Evolutionary conservation across 768 basidiomycete species (phyloP), one percentile per base, ranked within the genome.

Genomic region (Tricholoma sp.): DNA sequence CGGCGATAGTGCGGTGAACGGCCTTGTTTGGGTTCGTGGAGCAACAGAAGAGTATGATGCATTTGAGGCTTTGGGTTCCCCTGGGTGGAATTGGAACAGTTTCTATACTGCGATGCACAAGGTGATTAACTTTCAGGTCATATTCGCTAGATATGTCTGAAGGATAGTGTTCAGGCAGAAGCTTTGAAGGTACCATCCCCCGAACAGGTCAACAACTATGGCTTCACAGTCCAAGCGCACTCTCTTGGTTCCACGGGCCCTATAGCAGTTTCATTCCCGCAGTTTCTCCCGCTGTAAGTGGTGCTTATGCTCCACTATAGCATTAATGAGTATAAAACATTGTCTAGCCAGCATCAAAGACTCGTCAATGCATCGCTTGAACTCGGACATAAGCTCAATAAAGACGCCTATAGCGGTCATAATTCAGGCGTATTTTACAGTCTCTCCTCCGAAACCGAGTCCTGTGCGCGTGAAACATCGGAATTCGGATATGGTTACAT

Each of bases 1-100:
- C 29, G 74, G 74, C 6, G 65, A 64, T 17, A 63, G 63, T 29
- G 70, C 74, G 9, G 67, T 74, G 34, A 75, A 76, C 51, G 73
- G 73, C 39, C 62, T 68, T 15, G 67, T 69, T 28, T 75, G 72
- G 69, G 66, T 66, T 41, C 65, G 73, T 6, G 71, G 70, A 6
- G 53, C 65, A 39, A 56, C 59, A 36, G 61, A 60, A 7, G 70
- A 74, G 50, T 73, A 70, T 50, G 67, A 74, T 49, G 66, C 69
- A 2, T 61, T 63, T 54, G 57, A 62, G 33, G 56, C 61, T 12
- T 60, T 76, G 20, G 68, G 66, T 1, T 61, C 57, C 13, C 59
- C 66, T 2, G 61, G 64, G 45, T 76, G 75, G 74, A 72, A 70
- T 48, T 76, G 74, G 74, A 60, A 70, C 12, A 62, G 56, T 18